Conservation (phyloP, 1,139 yeast genomes). For the Pichia sp. region DNA sequence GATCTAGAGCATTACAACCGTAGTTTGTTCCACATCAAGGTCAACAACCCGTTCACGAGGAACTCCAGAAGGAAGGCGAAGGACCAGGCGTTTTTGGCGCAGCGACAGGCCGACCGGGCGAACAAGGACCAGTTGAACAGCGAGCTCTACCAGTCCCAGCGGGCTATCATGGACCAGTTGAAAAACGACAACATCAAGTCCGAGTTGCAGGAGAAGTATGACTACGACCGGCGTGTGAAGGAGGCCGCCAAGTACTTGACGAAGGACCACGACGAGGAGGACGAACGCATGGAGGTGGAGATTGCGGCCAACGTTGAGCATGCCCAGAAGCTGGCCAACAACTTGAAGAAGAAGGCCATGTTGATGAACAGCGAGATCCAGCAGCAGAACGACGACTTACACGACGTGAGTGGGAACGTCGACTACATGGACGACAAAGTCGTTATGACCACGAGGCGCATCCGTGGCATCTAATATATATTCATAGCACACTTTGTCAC, state of each 20-base stretch:
- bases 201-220: slow-evolving; percentile 43
- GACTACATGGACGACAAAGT: slow-evolving; percentile 53
- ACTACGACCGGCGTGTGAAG: slow-evolving; percentile 44
- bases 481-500: background rate
- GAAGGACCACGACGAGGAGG: slow-evolving; percentile 45
- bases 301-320: slow-evolving; percentile 51
- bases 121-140: slow-evolving; percentile 27
- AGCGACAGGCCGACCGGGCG: slow-evolving; percentile 38
- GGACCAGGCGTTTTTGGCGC: slow-evolving; percentile 66
- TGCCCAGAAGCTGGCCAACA: slow-evolving; percentile 44
- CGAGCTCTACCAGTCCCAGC: slow-evolving; percentile 27
- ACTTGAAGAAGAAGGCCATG: slow-evolving; percentile 42
- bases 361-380: slow-evolving; percentile 48
- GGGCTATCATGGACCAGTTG: slow-evolving; percentile 25
- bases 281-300: slow-evolving; percentile 57
- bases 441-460: slow-evolving; percentile 29
- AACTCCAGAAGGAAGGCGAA: slow-evolving; percentile 70
- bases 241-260: slow-evolving; percentile 37
- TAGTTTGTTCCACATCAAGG: slow-evolving; percentile 77
- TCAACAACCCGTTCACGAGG: slow-evolving; percentile 81
- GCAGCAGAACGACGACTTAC: slow-evolving; percentile 46
- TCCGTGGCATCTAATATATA: slow-evolving; percentile 27
- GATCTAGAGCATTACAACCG: slow-evolving; percentile 79
- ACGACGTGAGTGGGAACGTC: slow-evolving; percentile 52
- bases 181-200: slow-evolving; percentile 21